phyloP scores from a whole-genome alignment of 1,284 basidiomycete genomes.

The Puccinia brachypodii region DNA sequence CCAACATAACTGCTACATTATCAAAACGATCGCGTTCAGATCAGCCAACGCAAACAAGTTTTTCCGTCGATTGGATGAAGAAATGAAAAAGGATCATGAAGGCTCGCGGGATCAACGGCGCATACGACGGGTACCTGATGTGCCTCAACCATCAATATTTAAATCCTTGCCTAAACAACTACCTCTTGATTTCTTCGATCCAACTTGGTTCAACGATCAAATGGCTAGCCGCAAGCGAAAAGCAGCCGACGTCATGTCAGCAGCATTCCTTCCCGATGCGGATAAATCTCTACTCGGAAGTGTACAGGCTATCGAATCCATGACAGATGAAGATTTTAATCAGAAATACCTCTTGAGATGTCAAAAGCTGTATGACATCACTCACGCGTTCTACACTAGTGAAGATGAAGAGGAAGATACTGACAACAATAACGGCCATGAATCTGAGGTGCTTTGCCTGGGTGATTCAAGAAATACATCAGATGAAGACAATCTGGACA shows the following conservation, averaged over 20 bases:
- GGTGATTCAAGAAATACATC: no score
- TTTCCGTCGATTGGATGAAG: constrained; percentile 7
- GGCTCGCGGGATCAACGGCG: not conserved
- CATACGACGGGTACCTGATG: not conserved
- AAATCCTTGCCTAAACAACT: not conserved
- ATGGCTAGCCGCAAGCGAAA: not conserved
- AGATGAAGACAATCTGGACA: no score
- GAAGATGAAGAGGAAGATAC: no score
- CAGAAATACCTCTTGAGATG: no score
- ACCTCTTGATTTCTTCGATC: constrained; percentile 33
- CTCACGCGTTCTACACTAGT: no score
- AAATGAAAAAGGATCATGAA: not conserved
- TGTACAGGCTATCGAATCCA: no score
- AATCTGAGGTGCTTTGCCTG: no score
- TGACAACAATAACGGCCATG: no score
- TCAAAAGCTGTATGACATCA: no score
- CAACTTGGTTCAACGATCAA: not conserved
- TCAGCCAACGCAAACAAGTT: constrained; percentile 13
- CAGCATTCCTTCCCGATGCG: constrained; percentile 13
- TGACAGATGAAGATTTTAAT: no score
- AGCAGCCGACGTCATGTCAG: not conserved
- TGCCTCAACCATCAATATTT: not conserved
- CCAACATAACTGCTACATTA: not conserved
- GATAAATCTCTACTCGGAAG: no score
- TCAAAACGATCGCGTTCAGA: constrained; percentile 15